Percentiles rank a stretch among this genome's conserved stretches.
phyloP scores from a whole-genome alignment of 306 rosid genomes.

The Acacia crassicarpa region DNA sequence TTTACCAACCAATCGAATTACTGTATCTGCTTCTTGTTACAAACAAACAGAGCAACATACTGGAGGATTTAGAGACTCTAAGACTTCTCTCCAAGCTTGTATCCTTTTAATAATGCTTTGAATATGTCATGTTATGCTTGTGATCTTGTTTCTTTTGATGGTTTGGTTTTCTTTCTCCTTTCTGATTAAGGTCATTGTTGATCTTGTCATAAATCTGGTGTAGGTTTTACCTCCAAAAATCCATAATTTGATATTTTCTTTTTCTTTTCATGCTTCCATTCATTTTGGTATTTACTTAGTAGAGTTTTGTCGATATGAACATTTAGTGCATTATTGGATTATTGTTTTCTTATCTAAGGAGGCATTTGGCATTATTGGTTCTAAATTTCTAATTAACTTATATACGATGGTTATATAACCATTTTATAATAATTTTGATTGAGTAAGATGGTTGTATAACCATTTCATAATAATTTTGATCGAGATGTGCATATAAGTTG shows the following conservation, averaged over 20 bases:
- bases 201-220: slow-evolving; percentile 22
- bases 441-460: neutral
- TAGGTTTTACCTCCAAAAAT: slow-evolving; percentile 1
- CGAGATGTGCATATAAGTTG: neutral
- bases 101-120: slow-evolving; percentile 52
- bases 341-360: neutral
- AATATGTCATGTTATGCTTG: slow-evolving; percentile 23
- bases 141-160: neutral
- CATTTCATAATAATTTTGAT: neutral
- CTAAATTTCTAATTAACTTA: neutral
- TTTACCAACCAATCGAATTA: slow-evolving; percentile 96
- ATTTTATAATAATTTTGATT: neutral
- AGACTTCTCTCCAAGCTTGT: slow-evolving; percentile 94
- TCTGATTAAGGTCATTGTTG: slow-evolving; percentile 7
- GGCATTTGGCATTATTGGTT: slow-evolving; percentile 6
- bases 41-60: slow-evolving; percentile 93
- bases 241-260: slow-evolving; percentile 14
- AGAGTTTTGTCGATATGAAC: neutral
- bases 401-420: neutral
- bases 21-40: slow-evolving; percentile 91
- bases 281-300: slow-evolving; percentile 2
- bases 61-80: slow-evolving; percentile 94
- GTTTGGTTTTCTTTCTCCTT: slow-evolving; percentile 16
- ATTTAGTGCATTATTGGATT: neutral
- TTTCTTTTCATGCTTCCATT: neutral